Evolutionary conservation across 108 stramenopile genomes (phyloP), one percentile per base, ranked within the genome.

Genomic region (Pseudonitzschia pungens): DNA sequence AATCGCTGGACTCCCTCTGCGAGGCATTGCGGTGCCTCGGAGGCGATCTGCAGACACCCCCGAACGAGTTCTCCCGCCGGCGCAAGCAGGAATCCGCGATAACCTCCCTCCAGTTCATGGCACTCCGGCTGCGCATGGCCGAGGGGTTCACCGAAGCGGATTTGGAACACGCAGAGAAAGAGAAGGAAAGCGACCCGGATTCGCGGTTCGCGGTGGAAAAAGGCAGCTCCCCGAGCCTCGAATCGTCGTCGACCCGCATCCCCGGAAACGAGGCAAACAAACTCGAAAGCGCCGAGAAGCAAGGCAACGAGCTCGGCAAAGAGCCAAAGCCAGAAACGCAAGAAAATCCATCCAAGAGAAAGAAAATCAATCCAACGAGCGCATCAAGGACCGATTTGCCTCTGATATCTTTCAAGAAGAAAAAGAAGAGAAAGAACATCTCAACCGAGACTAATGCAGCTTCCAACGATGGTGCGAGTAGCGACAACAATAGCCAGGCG

Each of bases 51-150:
- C 33, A 40, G 60, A 40, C 15, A 16, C 33, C 22, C 4, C 60
- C 60, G 7, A 16, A 10, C 9, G 20, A n/a, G 11, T 7, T 10
- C 11, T 16, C 31, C 32, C 11, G 33, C 27, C 32, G 60, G 11
- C 60, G 60, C 29, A 40, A 40, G 31, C 33, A 62, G n/a, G 60
- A 62, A 0, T 18, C 0, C n/a, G 36, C 0, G 0, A 33, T 40
- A 0, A 40, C 60, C 1, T 11, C 27, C 32, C 26, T 29, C 27
- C 60, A 62, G 60, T 29, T 62, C 36, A 62, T 40, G 32, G 60
- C 60, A 10, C 36, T 62, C 33, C 32, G 60, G 11, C 60, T 62
- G 32, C 60, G 60, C 57, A 62, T 62, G 8, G 60, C 60, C 60
- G 60, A 62, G 29, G 60, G 32, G 3, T 62, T 62, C 20, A n/a